Evolutionary conservation across 192 early-diverging fungal genomes (phyloP), one percentile per base, ranked within the genome.

Genomic region (Jimgerdemannia lactiflua): DNA sequence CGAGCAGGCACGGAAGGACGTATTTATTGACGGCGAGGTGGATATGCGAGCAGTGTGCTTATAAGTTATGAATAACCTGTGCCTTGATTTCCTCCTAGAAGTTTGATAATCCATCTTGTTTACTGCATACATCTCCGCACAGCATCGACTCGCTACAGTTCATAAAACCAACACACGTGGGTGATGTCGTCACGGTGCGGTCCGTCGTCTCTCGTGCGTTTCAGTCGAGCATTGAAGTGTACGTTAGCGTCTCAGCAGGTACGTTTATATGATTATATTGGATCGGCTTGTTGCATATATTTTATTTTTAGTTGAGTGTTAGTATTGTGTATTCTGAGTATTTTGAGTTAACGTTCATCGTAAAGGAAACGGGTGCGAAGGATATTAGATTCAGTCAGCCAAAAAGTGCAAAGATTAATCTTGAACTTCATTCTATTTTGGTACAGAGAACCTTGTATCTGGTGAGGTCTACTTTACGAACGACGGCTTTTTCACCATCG

Each of bases 21-120:
- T 84, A 83, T 69, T 75, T 92, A 3, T 75, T 92, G 39, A 88
- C 88, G 3, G 91, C 91, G 44, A 88, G 86, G 86, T 86, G 81
- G 64, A 19, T 19, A 65, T 65, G 14, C 64, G 14, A 65, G n/a
- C 14, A 65, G 29, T 29, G 29, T 29, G 29, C 29, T 29, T 29
- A 29, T 29, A 29, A 29, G 29, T 29, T 29, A 29, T 1, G 1
- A 29, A 29, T 29, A 29, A 29, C 29, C 29, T 29, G 29, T 29
- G 29, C 29, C 29, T 29, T 29, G 29, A 29, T 29, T 29, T 29
- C 29, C 29, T 29, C 29, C 29, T 29, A 29, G 29, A 29, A 29
- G 29, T 29, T 29, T 29, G 29, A 29, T 29, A 1, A 29, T 29
- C 29, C 29, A 29, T 29, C 29, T 29, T 29, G 29, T 29, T 29